These are phyloP conservation scores for Botrytis sinoallii DNA, from an alignment of 2,329 filamentous ascomycete genomes.

Conservation along the genomic window DNA sequence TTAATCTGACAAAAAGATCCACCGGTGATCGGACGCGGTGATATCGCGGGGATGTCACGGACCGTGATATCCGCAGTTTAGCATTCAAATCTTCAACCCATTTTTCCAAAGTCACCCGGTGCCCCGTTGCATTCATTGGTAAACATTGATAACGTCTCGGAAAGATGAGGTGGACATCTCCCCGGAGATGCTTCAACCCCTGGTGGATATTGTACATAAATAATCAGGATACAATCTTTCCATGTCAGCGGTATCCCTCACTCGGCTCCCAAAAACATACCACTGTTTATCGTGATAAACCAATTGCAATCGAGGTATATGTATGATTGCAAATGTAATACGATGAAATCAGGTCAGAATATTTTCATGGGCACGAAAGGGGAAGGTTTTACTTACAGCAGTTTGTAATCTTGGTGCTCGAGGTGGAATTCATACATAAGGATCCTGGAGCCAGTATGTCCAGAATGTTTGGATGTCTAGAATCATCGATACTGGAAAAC, in stretches of 20 bases:
- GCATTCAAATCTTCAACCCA: background rate
- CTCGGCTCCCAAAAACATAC: background rate
- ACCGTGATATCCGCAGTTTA: background rate
- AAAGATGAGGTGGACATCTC: background rate
- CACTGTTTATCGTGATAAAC: background rate
- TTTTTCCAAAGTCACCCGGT: background rate
- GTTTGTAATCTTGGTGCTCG: background rate
- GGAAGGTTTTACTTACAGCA: background rate
- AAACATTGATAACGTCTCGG: background rate
- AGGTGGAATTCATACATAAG: background rate
- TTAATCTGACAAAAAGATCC: background rate
- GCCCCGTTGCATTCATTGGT: background rate
- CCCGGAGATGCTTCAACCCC: slow-evolving; percentile 13
- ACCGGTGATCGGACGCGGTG: background rate
- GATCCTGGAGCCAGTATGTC: background rate
- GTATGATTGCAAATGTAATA: background rate
- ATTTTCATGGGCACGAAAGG: background rate
- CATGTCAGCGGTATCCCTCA: background rate
- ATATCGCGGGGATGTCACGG: slow-evolving; percentile 7
- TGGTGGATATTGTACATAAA: background rate
- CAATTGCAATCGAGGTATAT: background rate
- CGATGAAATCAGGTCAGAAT: background rate
- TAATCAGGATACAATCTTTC: too few species aligned
- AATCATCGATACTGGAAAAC: background rate
- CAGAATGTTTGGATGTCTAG: background rate